These are phyloP conservation scores for Fraxinus greggii DNA, from an alignment of 305 asterid species.

Conservation along the genomic window DNA sequence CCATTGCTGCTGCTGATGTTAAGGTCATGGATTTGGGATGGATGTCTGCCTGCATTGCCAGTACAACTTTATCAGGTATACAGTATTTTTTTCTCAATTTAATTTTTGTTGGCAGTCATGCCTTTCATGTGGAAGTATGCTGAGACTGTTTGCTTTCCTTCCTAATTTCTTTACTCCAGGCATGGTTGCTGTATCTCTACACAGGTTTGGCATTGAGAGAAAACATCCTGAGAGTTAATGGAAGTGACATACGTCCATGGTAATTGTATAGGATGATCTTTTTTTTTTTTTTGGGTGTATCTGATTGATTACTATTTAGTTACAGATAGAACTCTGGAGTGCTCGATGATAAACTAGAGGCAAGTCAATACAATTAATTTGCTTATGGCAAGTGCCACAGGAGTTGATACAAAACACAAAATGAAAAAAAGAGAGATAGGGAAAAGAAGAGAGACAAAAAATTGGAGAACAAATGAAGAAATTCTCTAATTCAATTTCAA, in stretches of 20 bases:
- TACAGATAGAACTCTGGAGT: not conserved
- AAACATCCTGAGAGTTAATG: constrained; percentile 92
- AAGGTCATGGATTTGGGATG: constrained; percentile 84
- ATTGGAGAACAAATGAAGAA: not conserved
- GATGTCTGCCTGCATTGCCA: constrained; percentile 92
- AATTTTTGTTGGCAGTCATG: not conserved
- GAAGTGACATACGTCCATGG: constrained; percentile 99
- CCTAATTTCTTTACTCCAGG: constrained; percentile 46
- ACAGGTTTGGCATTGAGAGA: constrained; percentile 94
- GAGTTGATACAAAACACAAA: not conserved
- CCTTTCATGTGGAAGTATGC: constrained; percentile 15
- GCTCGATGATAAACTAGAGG: not conserved
- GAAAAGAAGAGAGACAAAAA: not conserved
- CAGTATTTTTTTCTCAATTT: constrained; percentile 12
- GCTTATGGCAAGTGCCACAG: not conserved
- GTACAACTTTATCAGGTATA: constrained; percentile 96
- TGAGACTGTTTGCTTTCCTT: constrained; percentile 10
- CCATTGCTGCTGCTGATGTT: constrained; percentile 69
- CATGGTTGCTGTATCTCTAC: constrained; percentile 94
- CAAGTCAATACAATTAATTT: not conserved
- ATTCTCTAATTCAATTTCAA: not conserved
- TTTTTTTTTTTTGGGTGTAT: not conserved
- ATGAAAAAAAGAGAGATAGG: not conserved
- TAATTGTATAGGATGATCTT: constrained; percentile 29
- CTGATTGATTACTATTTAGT: not conserved